Percentiles rank a stretch among this genome's conserved stretches.
Evolutionary conservation across 208 protist genomes (phyloP).

Genomic region (Wallacemonas sp.): DNA sequence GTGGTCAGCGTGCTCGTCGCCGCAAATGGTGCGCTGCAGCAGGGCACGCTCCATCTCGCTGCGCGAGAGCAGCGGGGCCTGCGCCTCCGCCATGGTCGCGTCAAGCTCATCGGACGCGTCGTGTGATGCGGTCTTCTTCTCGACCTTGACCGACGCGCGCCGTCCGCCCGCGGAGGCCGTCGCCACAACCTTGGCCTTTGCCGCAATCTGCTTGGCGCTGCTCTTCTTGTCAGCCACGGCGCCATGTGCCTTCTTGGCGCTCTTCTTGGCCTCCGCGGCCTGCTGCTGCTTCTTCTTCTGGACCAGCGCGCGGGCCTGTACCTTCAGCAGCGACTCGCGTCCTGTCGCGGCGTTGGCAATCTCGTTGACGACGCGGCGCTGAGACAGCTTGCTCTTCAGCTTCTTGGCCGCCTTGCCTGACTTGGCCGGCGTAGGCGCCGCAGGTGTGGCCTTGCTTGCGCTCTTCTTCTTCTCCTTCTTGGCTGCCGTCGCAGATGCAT

Average conservation of each 20-base stretch:
- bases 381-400: slow-evolving; percentile 2
- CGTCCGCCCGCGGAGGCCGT: no score
- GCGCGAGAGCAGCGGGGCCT: background rate
- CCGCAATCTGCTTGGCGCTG: background rate
- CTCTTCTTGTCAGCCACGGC: background rate
- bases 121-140: background rate
- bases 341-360: slow-evolving; percentile 43
- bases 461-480: slow-evolving; percentile 8
- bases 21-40: slow-evolving; percentile 59
- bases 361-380: slow-evolving; percentile 25
- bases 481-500: background rate
- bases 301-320: slow-evolving; percentile 46
- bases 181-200: no score
- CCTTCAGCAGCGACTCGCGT: slow-evolving; percentile 58
- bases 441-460: no score
- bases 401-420: slow-evolving; percentile 3
- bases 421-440: slow-evolving; percentile 5
- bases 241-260: background rate
- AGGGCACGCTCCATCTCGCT: slow-evolving; percentile 44
- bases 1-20: slow-evolving; percentile 25
- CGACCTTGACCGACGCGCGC: no score
- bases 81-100: no score
- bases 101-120: background rate
- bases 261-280: slow-evolving; percentile 10
- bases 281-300: slow-evolving; percentile 32